These are phyloP conservation scores for Blastobotrys elegans DNA, from an alignment of 1,139 yeast genomes.

Conservation along the genomic window DNA sequence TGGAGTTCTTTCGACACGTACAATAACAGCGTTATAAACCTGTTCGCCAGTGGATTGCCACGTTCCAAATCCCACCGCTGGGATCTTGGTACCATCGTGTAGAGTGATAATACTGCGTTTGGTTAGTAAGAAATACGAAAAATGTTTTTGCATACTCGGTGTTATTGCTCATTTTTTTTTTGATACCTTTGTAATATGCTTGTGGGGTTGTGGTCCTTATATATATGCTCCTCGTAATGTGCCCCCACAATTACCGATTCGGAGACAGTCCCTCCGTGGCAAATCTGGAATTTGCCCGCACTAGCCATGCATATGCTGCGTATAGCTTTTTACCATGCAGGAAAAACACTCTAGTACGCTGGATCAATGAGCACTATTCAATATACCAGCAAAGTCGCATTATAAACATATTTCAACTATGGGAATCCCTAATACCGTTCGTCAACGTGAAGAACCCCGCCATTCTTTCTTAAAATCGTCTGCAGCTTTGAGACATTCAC, in stretches of 20 bases:
- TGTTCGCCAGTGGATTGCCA: slow-evolving; percentile 60
- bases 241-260: not conserved
- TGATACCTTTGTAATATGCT: not conserved
- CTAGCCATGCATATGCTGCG: not conserved
- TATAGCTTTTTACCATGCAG: too few species aligned
- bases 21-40: slow-evolving; percentile 54
- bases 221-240: too few species aligned
- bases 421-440: not conserved
- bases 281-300: not conserved
- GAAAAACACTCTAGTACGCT: too few species aligned
- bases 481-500: not conserved
- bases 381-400: not conserved
- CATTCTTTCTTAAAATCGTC: not conserved
- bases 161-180: not conserved
- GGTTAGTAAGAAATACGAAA: not conserved
- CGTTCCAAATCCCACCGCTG: slow-evolving; percentile 72
- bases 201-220: not conserved
- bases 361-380: too few species aligned
- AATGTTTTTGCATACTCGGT: not conserved
- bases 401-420: not conserved
- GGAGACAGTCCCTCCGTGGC: not conserved
- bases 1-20: slow-evolving; percentile 15
- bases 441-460: not conserved
- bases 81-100: slow-evolving; percentile 51
- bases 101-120: not conserved